Conservation (phyloP, 2,329 filamentous ascomycete genomes). For the Aureobasidium sp. region DNA sequence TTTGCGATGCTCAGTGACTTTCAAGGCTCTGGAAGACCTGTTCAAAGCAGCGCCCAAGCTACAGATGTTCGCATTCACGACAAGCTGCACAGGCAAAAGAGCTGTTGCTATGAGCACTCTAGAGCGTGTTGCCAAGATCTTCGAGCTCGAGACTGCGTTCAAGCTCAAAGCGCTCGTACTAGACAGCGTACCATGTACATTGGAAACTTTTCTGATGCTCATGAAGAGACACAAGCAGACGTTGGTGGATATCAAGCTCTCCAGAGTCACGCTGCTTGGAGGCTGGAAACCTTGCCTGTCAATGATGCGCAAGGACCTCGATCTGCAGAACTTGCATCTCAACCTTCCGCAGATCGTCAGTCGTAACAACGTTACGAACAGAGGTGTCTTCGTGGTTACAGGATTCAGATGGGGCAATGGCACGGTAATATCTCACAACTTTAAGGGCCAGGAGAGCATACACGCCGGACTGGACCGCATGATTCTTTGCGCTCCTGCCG, state of each 20-base stretch:
- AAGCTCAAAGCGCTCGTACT: background rate
- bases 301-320: background rate
- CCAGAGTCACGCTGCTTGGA: background rate
- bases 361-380: background rate
- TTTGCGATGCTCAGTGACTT: background rate
- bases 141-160: background rate
- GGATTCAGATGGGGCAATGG: no score
- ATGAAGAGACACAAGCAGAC: background rate
- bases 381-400: background rate
- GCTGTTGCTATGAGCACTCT: background rate
- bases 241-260: background rate
- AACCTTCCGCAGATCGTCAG: background rate
- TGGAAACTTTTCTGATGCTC: background rate
- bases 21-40: background rate
- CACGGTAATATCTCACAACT: background rate
- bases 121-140: background rate
- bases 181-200: background rate
- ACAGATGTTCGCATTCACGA: background rate
- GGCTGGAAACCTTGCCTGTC: background rate
- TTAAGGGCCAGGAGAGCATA: background rate
- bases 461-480: background rate
- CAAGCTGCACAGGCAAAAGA: background rate
- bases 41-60: background rate
- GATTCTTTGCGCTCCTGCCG: no score
- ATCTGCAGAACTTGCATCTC: background rate